Evolutionary conservation across 257 asterid genomes (phyloP).

Genomic region (Solanum gracilifrons): DNA sequence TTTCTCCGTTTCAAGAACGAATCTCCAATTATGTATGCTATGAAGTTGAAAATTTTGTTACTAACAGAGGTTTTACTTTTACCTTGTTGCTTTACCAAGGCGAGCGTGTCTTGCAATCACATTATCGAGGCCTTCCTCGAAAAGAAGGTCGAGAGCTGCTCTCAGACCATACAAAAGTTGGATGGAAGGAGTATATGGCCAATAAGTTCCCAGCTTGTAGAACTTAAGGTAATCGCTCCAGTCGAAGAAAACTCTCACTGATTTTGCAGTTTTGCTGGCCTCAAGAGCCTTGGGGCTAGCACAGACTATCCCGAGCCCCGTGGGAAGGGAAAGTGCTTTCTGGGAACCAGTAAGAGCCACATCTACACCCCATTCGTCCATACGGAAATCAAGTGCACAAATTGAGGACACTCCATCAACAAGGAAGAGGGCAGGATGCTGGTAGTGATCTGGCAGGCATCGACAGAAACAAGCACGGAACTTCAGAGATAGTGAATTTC

Average conservation of each 20-base stretch:
- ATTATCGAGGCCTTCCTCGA: slow-evolving; percentile 96
- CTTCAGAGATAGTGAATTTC: neutral
- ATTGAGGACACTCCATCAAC: slow-evolving; percentile 98
- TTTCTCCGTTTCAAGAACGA: neutral
- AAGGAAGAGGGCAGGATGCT: slow-evolving; percentile 84
- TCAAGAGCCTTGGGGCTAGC: slow-evolving; percentile 95
- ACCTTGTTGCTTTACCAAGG: slow-evolving; percentile 93
- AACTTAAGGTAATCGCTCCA: slow-evolving; percentile 93
- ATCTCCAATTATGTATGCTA: neutral
- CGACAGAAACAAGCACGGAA: neutral
- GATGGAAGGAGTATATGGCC: slow-evolving; percentile 99
- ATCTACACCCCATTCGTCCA: slow-evolving; percentile 99
- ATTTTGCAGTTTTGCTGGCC: slow-evolving; percentile 78
- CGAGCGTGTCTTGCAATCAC: slow-evolving; percentile 78
- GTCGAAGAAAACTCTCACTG: slow-evolving; percentile 91
- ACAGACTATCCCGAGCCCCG: slow-evolving; percentile 90
- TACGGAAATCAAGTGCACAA: slow-evolving; percentile 95
- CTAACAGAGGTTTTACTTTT: neutral
- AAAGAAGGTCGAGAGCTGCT: slow-evolving; percentile 81
- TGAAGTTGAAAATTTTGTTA: neutral
- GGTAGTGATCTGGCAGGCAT: slow-evolving; percentile 57
- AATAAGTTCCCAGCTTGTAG: slow-evolving; percentile 84
- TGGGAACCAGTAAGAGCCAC: slow-evolving; percentile 97
- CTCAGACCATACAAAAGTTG: slow-evolving; percentile 87
- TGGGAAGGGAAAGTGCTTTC: slow-evolving; percentile 93